Percentiles rank a stretch among this genome's conserved stretches.
phyloP scores from a whole-genome alignment of 148 eudicot species.

The Rhododendron henanense region DNA sequence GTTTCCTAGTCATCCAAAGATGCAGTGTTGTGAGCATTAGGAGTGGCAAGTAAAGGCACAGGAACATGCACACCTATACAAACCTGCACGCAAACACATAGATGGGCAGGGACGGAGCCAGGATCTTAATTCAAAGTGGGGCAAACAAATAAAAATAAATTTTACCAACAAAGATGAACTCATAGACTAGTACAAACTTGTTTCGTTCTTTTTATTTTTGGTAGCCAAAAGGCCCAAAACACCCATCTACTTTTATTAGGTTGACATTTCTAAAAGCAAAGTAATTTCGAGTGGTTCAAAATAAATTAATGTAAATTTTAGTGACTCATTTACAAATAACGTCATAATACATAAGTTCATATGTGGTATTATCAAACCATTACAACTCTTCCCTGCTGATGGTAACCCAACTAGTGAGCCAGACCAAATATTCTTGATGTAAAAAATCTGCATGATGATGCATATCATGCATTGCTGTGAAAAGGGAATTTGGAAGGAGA shows the following conservation, averaged over 20 bases:
- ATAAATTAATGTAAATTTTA: background rate
- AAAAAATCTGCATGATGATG: background rate
- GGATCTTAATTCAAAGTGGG: background rate
- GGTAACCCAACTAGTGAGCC: background rate
- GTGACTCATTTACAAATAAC: background rate
- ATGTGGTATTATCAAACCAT: background rate
- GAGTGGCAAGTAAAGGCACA: background rate
- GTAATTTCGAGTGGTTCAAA: background rate
- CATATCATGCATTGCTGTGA: background rate
- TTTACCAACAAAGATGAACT: background rate
- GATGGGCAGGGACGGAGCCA: background rate
- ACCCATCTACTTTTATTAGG: background rate
- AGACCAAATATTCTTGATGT: background rate
- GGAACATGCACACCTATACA: background rate
- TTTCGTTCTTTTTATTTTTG: background rate
- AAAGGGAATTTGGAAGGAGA: background rate
- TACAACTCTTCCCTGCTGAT: background rate
- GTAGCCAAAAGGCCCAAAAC: background rate
- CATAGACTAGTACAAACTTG: background rate
- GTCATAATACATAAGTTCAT: background rate
- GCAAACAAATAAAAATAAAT: background rate
- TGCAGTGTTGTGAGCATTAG: background rate
- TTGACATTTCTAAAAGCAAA: background rate
- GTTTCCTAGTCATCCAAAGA: constrained; percentile 5
- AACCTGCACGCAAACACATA: background rate